Percentiles rank a stretch among this genome's conserved stretches.
phyloP scores from a whole-genome alignment of 768 basidiomycete genomes.

The Lanmaoa pseudosensibilis region DNA sequence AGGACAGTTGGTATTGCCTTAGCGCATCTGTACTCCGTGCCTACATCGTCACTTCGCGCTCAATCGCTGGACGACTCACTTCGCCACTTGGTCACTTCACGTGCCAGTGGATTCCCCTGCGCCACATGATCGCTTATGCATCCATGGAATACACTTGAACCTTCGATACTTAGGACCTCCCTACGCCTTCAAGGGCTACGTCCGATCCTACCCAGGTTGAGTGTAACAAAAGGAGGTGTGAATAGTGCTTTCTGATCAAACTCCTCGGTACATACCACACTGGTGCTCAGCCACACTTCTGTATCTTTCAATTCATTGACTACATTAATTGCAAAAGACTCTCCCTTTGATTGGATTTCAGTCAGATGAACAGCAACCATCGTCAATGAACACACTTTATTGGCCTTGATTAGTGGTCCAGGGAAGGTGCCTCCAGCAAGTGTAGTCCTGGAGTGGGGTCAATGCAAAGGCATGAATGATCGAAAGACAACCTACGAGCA shows the following conservation, averaged over 20 bases:
- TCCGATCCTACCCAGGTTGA: too few species aligned
- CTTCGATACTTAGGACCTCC: too few species aligned
- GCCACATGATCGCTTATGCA: too few species aligned
- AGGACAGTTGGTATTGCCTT: too few species aligned
- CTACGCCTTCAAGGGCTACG: too few species aligned
- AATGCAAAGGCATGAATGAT: neutral
- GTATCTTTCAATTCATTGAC: constrained; percentile 43
- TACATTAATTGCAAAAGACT: constrained; percentile 44
- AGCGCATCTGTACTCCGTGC: too few species aligned
- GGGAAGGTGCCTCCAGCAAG: constrained; percentile 48
- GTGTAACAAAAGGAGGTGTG: too few species aligned
- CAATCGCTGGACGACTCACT: too few species aligned
- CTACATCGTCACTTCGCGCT: too few species aligned
- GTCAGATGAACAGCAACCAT: neutral
- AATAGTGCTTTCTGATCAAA: neutral
- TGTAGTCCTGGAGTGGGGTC: constrained; percentile 12
- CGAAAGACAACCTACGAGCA: constrained; percentile 37
- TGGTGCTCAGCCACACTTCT: constrained; percentile 51
- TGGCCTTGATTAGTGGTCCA: constrained; percentile 41
- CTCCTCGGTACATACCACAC: constrained; percentile 34
- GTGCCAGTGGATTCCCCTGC: too few species aligned
- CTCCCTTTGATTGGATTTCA: constrained; percentile 35
- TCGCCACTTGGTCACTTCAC: too few species aligned
- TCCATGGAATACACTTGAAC: too few species aligned
- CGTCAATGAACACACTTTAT: constrained; percentile 30